Evolutionary conservation across 1,139 yeast species (phyloP).

Genomic region (Magnusiomyces suaveolens): DNA sequence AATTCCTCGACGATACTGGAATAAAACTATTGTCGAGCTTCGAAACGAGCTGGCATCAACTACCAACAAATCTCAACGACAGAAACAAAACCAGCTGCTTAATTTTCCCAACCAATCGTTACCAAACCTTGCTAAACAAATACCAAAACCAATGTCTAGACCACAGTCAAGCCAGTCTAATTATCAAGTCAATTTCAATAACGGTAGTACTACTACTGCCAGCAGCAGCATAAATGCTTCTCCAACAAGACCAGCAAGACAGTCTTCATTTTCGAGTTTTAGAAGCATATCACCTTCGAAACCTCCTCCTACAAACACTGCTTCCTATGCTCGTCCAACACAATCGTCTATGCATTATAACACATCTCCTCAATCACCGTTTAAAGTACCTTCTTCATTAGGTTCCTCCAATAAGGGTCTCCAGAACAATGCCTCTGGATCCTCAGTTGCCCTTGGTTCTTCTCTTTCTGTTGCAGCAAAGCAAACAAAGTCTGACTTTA

Average conservation of each 20-base stretch:
- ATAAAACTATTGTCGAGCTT: slow-evolving; percentile 32
- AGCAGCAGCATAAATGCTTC: background rate
- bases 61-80: no score
- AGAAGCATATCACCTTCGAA: background rate
- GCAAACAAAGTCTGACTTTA: background rate
- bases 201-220: background rate
- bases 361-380: background rate
- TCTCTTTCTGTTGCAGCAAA: background rate
- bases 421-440: background rate
- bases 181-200: no score
- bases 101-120: background rate
- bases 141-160: background rate
- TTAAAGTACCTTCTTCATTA: background rate
- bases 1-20: slow-evolving; percentile 37
- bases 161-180: background rate
- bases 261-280: background rate
- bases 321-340: background rate
- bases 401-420: no score
- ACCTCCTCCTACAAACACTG: background rate
- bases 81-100: background rate
- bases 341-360: background rate
- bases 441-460: background rate
- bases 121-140: background rate
- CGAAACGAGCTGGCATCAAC: slow-evolving; percentile 13
- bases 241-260: background rate